These are phyloP conservation scores for Venturia nashicola DNA, from an alignment of 2,329 filamentous ascomycete genomes.

Conservation along the genomic window DNA sequence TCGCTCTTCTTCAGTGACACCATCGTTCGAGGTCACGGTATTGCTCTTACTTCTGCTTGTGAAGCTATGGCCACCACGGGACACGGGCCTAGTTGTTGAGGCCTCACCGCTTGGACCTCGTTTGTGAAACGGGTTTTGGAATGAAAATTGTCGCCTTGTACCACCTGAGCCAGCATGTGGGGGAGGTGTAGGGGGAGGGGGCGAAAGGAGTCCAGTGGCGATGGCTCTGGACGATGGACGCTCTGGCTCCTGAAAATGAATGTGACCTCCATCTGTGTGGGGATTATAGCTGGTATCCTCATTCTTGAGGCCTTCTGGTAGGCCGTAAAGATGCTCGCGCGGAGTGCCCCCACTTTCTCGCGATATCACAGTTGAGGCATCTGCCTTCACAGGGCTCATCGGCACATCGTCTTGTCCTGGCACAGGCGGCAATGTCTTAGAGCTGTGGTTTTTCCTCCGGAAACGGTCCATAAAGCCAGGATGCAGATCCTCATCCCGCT, in stretches of 20 bases:
- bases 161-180: slow-evolving; percentile 14
- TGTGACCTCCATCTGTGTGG: slow-evolving; percentile 10
- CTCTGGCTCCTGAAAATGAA: slow-evolving; percentile 11
- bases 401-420: slow-evolving; percentile 27
- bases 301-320: slow-evolving; percentile 30
- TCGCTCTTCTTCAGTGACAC: slow-evolving; percentile 68
- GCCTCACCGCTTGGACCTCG: slow-evolving; percentile 21
- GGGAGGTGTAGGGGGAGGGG: background rate
- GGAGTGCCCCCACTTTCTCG: background rate
- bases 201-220: background rate
- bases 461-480: slow-evolving; percentile 34
- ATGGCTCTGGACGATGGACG: background rate
- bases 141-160: slow-evolving; percentile 73
- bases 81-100: slow-evolving; percentile 19
- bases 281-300: slow-evolving; percentile 38
- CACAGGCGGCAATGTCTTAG: slow-evolving; percentile 8
- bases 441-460: slow-evolving; percentile 12
- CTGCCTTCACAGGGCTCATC: slow-evolving; percentile 34
- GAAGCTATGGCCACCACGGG: slow-evolving; percentile 19
- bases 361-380: background rate
- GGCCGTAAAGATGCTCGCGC: slow-evolving; percentile 34
- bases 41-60: slow-evolving; percentile 16
- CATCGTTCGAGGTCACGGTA: slow-evolving; percentile 30
- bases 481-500: slow-evolving; percentile 27
- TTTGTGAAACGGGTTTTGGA: slow-evolving; percentile 70